Evolutionary conservation across 805 yeast genomes (phyloP).

Genomic region (Pichia membranifaciens): DNA sequence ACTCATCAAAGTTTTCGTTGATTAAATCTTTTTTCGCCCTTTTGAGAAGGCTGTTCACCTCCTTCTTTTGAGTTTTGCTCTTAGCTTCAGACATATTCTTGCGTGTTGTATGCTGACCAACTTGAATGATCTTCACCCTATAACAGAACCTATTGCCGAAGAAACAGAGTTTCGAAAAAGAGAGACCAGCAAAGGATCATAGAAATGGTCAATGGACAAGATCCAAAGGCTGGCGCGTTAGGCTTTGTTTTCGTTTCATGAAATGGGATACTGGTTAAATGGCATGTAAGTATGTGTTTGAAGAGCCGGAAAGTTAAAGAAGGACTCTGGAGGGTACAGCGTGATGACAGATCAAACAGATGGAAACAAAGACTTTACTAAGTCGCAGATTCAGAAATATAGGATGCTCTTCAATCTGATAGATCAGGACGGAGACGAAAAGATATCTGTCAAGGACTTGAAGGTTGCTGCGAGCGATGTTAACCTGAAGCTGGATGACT

Average conservation of each 20-base stretch:
- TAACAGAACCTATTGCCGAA: no score
- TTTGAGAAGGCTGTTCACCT: conserved; percentile 32
- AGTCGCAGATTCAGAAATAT: conserved; percentile 58
- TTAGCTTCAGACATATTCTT: conserved; percentile 2
- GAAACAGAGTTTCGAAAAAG: no score
- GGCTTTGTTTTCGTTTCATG: not conserved
- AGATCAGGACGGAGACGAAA: conserved; percentile 77
- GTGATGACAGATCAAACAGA: no score
- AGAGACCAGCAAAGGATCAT: no score
- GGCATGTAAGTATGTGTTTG: no score
- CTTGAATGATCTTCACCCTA: no score
- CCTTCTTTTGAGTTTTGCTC: conserved; percentile 2
- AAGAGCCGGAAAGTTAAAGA: no score
- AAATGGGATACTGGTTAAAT: no score
- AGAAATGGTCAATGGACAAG: not conserved
- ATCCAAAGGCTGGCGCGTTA: not conserved
- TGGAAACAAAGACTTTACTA: conserved; percentile 37
- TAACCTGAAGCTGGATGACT: conserved; percentile 48
- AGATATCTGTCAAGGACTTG: conserved; percentile 51
- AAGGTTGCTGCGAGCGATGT: conserved; percentile 31
- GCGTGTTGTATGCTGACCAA: no score
- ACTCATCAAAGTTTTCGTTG: conserved; percentile 9
- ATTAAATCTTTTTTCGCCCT: conserved; percentile 35
- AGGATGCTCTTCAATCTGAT: conserved; percentile 73
- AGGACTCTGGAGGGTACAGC: not conserved